Percentiles rank a stretch among this genome's conserved stretches.
These are phyloP conservation scores for Ophiocordyceps australis DNA, from an alignment of 2,329 filamentous ascomycete genomes.

Conservation along the genomic window DNA sequence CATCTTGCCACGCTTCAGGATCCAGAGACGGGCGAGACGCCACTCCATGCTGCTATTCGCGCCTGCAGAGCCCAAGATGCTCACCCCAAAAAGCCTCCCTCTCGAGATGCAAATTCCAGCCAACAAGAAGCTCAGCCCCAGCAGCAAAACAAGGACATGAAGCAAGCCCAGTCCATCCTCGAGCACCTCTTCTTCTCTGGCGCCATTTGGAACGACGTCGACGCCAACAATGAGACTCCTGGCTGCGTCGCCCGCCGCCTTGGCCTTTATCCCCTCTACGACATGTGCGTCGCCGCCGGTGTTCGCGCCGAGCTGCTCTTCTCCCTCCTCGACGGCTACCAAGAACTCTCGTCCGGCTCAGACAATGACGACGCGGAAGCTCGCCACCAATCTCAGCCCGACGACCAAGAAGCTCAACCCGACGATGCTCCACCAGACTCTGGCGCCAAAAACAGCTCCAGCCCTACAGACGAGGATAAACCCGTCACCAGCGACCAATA, in stretches of 20 bases:
- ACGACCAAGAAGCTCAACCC: conserved; percentile 9
- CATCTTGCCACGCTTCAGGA: conserved; percentile 63
- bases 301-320: conserved; percentile 81
- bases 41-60: conserved; percentile 81
- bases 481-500: conserved; percentile 48
- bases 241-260: conserved; percentile 67
- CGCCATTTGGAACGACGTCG: conserved; percentile 94
- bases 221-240: conserved; percentile 72
- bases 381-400: conserved; percentile 14
- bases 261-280: conserved; percentile 54
- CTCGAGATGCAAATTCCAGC: too few species aligned
- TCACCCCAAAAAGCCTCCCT: too few species aligned
- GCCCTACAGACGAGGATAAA: conserved; percentile 18
- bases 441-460: conserved; percentile 11
- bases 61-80: conserved; percentile 44
- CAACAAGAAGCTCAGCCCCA: conserved; percentile 10
- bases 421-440: conserved; percentile 9
- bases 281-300: conserved; percentile 72
- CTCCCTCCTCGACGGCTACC: conserved; percentile 65
- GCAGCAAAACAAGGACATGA: conserved; percentile 20
- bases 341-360: conserved; percentile 43
- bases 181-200: conserved; percentile 68
- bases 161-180: conserved; percentile 49
- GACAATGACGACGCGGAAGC: conserved; percentile 27
- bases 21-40: conserved; percentile 66